Base-by-base conservation (phyloP, 352 stramenopile genomes). In the Phytopythium cucurbitacearum region DNA sequence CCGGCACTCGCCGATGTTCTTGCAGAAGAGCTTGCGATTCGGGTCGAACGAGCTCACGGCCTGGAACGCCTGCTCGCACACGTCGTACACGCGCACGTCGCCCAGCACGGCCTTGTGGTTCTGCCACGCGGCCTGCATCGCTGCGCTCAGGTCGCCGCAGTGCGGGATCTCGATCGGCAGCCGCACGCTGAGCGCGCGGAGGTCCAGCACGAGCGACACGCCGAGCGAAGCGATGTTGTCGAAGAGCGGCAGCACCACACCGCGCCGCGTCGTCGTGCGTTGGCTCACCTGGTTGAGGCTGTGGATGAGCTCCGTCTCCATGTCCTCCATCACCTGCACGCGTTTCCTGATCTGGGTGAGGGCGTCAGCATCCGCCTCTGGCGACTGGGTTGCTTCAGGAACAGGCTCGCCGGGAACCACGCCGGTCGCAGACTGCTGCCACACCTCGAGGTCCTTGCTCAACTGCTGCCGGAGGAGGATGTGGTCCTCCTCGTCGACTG, bases 91-190 rank as follows among this genome's bases (percentile, higher is more conserved):
- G 36, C 69, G 77, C 38, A 89, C 69, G 50, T 76, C 71, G n/a
- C 67, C 59, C 4, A 73, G 49, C 5, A 64, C 60, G 12, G 35
- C 59, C 37, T 77, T 65, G 39, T 73, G 53, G 51, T 65, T 73
- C 7, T 71, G 58, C 28, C 49, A 53, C 42, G 72, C 60, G 37
- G 67, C 62, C 38, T 82, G 69, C 11, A 48, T 52, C 38, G 69
- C 59, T 33, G 67, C 60, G 44, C 64, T 62, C 13, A 91, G 79
- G 57, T 89, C 77, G 7, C 77, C 76, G 40, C 80, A 91, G 47
- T 89, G 77, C 11, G 77, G 77, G 11, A 89, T 64, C 46, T 89
- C 78, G 51, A 87, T 82, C 11, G 80, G 77, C 33, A 91, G 12
- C 32, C 82, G 57, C 15, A 89, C 60, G 2, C 70, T 59, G 39